Evolutionary conservation across 169 alveolate genomes (phyloP), one percentile per base, ranked within the genome.

Genomic region (Plasmodium gaboni): DNA sequence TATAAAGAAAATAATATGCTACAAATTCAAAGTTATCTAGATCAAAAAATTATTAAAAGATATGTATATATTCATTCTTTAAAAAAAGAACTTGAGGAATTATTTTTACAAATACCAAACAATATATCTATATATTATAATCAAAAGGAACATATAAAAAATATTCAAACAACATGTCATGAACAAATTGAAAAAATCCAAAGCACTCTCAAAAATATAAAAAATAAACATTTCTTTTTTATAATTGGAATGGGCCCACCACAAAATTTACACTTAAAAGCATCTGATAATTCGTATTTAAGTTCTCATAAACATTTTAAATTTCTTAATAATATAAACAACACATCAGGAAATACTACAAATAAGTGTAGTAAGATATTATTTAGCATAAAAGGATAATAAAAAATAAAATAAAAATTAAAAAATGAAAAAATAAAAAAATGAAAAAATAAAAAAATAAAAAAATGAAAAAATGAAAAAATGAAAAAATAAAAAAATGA

Each of bases 241-340:
- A 53, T 78, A 10, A 53, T 78, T 13, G 89, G 89, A 13, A 51
- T 64, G 19, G 89, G 89, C 3, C 60, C 78, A 63, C 89, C 89
- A 55, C 38, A 57, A 24, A 67, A 2, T 42, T 19, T 67, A 46
- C 9, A 38, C 10, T 38, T 38, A 38, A 38, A 38, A 38, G 9
- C 9, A 5, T 38, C 46, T 38, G 46, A 38, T 38, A 38, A 38
- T 38, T 5, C 10, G 5, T n/a, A 59, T 12, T 51, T 78, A n/a
- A 32, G 28, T 59, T 57, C 50, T 17, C 26, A 48, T 17, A 72
- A 42, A 5, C 15, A 48, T 17, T 46, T 46, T 44, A 12, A 13
- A 13, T 48, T 50, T 19, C 48, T 32, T n/a, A 53, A 74, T 50
- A 57, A 74, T 38, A 6, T 38, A 9, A 38, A 9, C 46, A 38